Evolutionary conservation across 2,329 filamentous ascomycete species (phyloP), one percentile per base, ranked within the genome.

Genomic region (Talaromyces sp.): DNA sequence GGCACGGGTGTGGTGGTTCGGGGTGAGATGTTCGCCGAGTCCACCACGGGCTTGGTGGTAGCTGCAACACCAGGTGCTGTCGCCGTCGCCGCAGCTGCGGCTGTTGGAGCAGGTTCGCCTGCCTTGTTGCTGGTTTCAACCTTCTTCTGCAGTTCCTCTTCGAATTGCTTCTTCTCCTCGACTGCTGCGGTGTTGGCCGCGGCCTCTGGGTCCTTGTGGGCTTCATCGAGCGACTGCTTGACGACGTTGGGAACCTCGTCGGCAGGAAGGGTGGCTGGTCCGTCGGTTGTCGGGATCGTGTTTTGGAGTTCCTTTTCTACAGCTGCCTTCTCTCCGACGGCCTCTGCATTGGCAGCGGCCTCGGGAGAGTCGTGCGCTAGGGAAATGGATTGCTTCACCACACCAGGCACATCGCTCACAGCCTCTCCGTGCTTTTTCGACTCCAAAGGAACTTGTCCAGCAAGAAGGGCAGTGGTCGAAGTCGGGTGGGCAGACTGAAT

Each of bases 261-360:
- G 11, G 69, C 70, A 13, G 70, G 66, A 49, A 70, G 63, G 8
- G 76, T 77, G n/a, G 68, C 65, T 6, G 70, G 63, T 0, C 67
- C 66, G 30, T 53, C 60, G 32, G 60, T 27, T 13, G 51, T 32
- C 7, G 17, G 57, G 11, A 80, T 71, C 53, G 74, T 75, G 62
- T 85, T 82, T 55, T 92, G 79, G 9, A 96, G 81, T 77, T 96
- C 89, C 28, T 84, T 75, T 78, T 96, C 91, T 5, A 92, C 82
- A 10, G 80, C 82, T 73, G 85, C 85, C 84, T 95, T 95, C 68
- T 93, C 90, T 64, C 84, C 78, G 7, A 95, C 89, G 19, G 87
- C 89, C 60, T 82, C 81, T 1, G 85, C 79, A 74, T 87, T 88
- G 60, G 84, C 83, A 39, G 89, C 85, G 36, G 91, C 91, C 76